Percentiles rank a stretch among this genome's conserved stretches.
Conservation (phyloP, 1,284 basidiomycete species). For the Cryptococcus maquisensis region DNA sequence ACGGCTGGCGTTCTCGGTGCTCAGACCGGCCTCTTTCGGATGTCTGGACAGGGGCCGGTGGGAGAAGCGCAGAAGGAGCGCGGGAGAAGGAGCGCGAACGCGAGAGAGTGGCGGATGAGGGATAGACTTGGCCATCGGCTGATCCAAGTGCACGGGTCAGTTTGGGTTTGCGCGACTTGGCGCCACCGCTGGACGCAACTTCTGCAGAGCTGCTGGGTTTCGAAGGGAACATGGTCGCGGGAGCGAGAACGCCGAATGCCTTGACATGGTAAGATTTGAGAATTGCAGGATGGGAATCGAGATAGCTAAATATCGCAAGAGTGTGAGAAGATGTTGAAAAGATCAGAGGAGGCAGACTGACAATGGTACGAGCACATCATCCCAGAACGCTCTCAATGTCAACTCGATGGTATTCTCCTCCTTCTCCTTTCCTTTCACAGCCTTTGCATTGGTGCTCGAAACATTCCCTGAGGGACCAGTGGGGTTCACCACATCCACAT, state of each 20-base stretch:
- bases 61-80: not conserved
- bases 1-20: not conserved
- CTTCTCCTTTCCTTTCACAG: constrained; percentile 1
- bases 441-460: not conserved
- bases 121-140: constrained; percentile 7
- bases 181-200: not conserved
- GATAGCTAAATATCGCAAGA: constrained; percentile 12
- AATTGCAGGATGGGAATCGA: constrained; percentile 21
- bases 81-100: not conserved
- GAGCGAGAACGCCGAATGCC: constrained; percentile 35
- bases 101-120: not conserved
- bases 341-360: constrained; percentile 10
- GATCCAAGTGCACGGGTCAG: constrained; percentile 25
- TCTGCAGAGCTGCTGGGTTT: constrained; percentile 3
- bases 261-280: constrained; percentile 35
- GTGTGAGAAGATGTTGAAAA: not conserved
- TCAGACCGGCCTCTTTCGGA: not conserved
- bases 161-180: constrained; percentile 38
- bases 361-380: constrained; percentile 21
- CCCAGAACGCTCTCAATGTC: constrained; percentile 29
- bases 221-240: constrained; percentile 21
- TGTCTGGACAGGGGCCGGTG: not conserved
- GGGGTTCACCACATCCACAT: not conserved
- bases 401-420: constrained; percentile 6
- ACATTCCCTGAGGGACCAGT: not conserved